phyloP scores from a whole-genome alignment of 2,329 filamentous ascomycete genomes.

The Magnaporthiopsis rhizophila region DNA sequence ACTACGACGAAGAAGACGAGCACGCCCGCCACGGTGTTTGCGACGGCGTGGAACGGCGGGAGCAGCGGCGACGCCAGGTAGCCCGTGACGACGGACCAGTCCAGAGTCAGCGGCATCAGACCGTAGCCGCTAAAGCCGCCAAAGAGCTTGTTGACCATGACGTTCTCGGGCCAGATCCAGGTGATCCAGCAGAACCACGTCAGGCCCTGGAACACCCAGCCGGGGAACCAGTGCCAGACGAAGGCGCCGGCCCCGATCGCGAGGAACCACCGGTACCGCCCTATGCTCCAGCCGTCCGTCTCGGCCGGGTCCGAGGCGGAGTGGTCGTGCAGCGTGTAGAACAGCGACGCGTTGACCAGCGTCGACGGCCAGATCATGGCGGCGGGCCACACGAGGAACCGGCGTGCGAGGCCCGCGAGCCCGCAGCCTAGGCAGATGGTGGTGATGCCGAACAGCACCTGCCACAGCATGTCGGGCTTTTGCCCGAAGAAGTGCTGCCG shows the following conservation, averaged over 20 bases:
- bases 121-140: conserved; percentile 33
- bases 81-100: conserved; percentile 35
- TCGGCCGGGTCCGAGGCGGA: not conserved
- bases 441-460: conserved; percentile 51
- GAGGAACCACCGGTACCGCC: conserved; percentile 57
- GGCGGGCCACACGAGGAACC: conserved; percentile 53
- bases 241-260: conserved; percentile 45
- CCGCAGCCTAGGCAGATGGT: conserved; percentile 58
- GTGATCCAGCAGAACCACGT: conserved; percentile 35
- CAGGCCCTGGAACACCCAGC: conserved; percentile 44
- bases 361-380: conserved; percentile 58
- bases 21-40: conserved; percentile 45
- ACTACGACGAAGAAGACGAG: conserved; percentile 47
- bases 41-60: conserved; percentile 47
- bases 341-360: conserved; percentile 53
- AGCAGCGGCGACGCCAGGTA: conserved; percentile 41
- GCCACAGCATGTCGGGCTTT: conserved; percentile 46
- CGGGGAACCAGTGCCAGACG: conserved; percentile 48
- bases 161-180: conserved; percentile 39
- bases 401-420: conserved; percentile 49
- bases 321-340: conserved; percentile 58
- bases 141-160: conserved; percentile 36
- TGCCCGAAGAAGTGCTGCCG: conserved; percentile 45
- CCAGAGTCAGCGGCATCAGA: conserved; percentile 29
- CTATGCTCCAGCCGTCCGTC: conserved; percentile 51